Percentiles rank a stretch among this genome's conserved stretches.
Evolutionary conservation across 371 early-diverging fungal genomes (phyloP).

Genomic region (Dinochytrium kinnereticum): DNA sequence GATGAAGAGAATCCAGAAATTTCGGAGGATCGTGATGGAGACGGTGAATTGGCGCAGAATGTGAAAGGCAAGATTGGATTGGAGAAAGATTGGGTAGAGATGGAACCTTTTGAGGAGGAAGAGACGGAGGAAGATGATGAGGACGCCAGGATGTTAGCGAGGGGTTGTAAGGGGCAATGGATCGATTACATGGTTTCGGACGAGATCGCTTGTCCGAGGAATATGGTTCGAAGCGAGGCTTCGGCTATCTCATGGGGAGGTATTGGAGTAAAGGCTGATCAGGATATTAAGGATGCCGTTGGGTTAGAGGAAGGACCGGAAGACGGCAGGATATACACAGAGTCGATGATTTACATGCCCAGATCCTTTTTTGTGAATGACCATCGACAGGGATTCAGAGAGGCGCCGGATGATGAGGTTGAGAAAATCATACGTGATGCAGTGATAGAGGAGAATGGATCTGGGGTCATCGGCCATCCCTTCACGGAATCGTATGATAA

Average conservation of each 20-base stretch:
- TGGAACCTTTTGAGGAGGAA: neutral
- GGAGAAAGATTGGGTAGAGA: neutral
- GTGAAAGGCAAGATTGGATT: neutral
- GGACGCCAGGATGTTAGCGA: slow-evolving; percentile 31
- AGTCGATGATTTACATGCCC: slow-evolving; percentile 91
- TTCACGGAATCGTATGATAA: slow-evolving; percentile 21
- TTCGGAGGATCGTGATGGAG: neutral
- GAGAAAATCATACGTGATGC: slow-evolving; percentile 36
- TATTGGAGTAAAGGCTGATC: neutral
- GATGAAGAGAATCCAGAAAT: neutral
- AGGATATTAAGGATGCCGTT: slow-evolving; percentile 19
- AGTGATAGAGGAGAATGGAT: neutral
- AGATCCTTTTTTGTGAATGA: slow-evolving; percentile 92
- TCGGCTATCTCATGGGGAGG: neutral
- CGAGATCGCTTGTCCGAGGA: slow-evolving; percentile 86
- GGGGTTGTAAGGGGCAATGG: slow-evolving; percentile 55
- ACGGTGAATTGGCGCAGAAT: neutral
- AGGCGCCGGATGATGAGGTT: slow-evolving; percentile 55
- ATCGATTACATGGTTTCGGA: slow-evolving; percentile 92
- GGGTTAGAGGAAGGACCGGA: slow-evolving; percentile 47
- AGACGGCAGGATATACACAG: slow-evolving; percentile 84
- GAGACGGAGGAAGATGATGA: slow-evolving; percentile 5
- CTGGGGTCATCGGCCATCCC: neutral
- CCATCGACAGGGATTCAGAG: slow-evolving; percentile 92
- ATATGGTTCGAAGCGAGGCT: slow-evolving; percentile 73